phyloP scores from a whole-genome alignment of 2,329 filamentous ascomycete genomes.

The Diaporthe ampelina region DNA sequence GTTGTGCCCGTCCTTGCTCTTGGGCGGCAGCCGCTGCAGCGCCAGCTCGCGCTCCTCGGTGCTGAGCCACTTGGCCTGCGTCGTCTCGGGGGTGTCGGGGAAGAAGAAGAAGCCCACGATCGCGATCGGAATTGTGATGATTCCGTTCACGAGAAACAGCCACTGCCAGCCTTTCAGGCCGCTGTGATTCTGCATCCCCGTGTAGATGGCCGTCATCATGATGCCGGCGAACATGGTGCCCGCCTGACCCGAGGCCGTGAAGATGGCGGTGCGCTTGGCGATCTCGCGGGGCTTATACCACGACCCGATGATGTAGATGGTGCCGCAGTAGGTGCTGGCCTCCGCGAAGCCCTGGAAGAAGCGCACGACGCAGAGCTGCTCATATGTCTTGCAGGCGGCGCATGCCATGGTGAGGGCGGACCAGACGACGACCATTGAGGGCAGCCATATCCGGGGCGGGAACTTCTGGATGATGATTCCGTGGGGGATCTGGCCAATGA shows the following conservation, averaged over 20 bases:
- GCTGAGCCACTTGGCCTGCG: slow-evolving; percentile 56
- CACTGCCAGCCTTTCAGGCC: slow-evolving; percentile 62
- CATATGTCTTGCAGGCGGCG: slow-evolving; percentile 50
- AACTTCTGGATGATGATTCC: slow-evolving; percentile 63
- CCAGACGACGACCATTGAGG: slow-evolving; percentile 62
- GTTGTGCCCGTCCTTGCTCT: slow-evolving; percentile 51
- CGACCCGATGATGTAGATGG: slow-evolving; percentile 64
- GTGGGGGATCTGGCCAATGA: slow-evolving; percentile 58
- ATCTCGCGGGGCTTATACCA: slow-evolving; percentile 69
- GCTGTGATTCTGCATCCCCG: slow-evolving; percentile 54
- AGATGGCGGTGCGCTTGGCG: slow-evolving; percentile 66
- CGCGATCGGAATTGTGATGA: slow-evolving; percentile 63
- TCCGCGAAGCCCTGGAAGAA: slow-evolving; percentile 61
- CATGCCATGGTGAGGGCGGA: slow-evolving; percentile 56
- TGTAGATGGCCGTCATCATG: slow-evolving; percentile 62
- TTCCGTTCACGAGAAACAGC: slow-evolving; percentile 58
- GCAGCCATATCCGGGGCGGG: slow-evolving; percentile 61
- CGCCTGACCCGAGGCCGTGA: slow-evolving; percentile 64
- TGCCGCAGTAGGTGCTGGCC: slow-evolving; percentile 61
- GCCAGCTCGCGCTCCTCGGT: slow-evolving; percentile 47
- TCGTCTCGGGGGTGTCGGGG: slow-evolving; percentile 57
- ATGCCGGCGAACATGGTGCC: slow-evolving; percentile 69
- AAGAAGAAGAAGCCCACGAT: slow-evolving; percentile 61
- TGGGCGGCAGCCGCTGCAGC: slow-evolving; percentile 49
- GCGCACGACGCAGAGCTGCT: slow-evolving; percentile 55